A percentile compares a stretch with the other conserved stretches of the same genome.
Evolutionary conservation across 1,284 basidiomycete genomes (phyloP).

Genomic region (Cryptococcus sp.): DNA sequence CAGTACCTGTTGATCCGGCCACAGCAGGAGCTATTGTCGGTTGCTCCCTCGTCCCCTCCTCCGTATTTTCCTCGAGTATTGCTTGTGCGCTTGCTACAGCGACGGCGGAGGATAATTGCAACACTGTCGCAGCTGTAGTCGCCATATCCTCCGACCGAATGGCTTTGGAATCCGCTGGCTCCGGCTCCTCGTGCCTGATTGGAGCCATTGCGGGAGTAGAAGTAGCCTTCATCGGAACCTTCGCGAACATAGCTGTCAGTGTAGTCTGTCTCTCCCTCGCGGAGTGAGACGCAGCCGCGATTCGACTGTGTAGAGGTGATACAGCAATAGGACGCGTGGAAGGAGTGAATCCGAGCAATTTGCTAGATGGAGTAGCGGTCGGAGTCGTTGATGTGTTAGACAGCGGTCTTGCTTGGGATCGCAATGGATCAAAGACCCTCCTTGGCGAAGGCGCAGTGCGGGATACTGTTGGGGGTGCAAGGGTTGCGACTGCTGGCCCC

Average conservation of each 20-base stretch:
- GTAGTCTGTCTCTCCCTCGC: constrained; percentile 4
- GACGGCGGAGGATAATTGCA: not conserved
- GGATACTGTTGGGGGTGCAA: constrained; percentile 2
- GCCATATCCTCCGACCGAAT: no score
- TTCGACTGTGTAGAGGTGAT: constrained; percentile 6
- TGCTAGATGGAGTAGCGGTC: not conserved
- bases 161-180: no score
- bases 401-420: not conserved
- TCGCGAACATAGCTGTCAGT: constrained; percentile 1
- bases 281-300: not conserved
- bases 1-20: no score
- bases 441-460: constrained; percentile 1
- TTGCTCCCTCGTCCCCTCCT: no score
- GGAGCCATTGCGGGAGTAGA: not conserved
- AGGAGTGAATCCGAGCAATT: not conserved
- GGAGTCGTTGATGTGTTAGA: constrained; percentile 3
- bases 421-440: not conserved
- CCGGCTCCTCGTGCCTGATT: not conserved
- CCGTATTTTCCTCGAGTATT: not conserved
- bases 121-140: no score
- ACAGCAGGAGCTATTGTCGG: no score
- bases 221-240: constrained; percentile 1
- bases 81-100: not conserved
- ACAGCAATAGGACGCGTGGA: not conserved
- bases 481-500: not conserved